Conservation (phyloP, 2,329 filamentous ascomycete genomes). For the Neodidymelliopsis sp. region DNA sequence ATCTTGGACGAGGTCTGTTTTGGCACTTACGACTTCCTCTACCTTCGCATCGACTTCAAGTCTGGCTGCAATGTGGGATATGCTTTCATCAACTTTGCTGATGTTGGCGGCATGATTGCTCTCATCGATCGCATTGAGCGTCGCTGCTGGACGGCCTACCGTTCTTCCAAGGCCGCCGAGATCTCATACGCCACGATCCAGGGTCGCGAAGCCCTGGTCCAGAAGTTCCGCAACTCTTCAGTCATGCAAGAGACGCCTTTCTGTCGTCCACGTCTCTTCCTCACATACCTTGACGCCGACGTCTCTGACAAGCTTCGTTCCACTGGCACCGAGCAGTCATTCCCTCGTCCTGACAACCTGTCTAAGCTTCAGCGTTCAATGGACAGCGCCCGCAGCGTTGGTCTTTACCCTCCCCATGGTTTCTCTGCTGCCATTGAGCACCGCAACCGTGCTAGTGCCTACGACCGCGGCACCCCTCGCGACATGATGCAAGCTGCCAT, state of each 20-base stretch:
- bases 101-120: slow-evolving; percentile 58
- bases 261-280: slow-evolving; percentile 78
- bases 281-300: slow-evolving; percentile 57
- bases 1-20: slow-evolving; percentile 80
- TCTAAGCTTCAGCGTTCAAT: slow-evolving; percentile 88
- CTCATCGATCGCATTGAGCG: slow-evolving; percentile 42
- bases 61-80: slow-evolving; percentile 79
- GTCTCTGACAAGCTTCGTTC: slow-evolving; percentile 49
- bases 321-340: slow-evolving; percentile 75
- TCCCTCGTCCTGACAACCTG: slow-evolving; percentile 81
- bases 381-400: slow-evolving; percentile 85
- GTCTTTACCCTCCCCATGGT: slow-evolving; percentile 83
- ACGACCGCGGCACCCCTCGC: slow-evolving; percentile 75
- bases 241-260: slow-evolving; percentile 87
- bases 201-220: slow-evolving; percentile 86
- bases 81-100: slow-evolving; percentile 93
- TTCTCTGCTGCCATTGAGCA: slow-evolving; percentile 78
- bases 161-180: slow-evolving; percentile 84
- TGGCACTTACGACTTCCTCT: slow-evolving; percentile 93
- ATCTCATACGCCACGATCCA: slow-evolving; percentile 98
- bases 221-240: slow-evolving; percentile 96
- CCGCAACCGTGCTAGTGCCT: slow-evolving; percentile 77
- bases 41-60: slow-evolving; percentile 77
- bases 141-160: slow-evolving; percentile 74
- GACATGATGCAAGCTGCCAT: slow-evolving; percentile 38